Conservation (phyloP, 257 asterid species). For the Fraxinus cuspidata region DNA sequence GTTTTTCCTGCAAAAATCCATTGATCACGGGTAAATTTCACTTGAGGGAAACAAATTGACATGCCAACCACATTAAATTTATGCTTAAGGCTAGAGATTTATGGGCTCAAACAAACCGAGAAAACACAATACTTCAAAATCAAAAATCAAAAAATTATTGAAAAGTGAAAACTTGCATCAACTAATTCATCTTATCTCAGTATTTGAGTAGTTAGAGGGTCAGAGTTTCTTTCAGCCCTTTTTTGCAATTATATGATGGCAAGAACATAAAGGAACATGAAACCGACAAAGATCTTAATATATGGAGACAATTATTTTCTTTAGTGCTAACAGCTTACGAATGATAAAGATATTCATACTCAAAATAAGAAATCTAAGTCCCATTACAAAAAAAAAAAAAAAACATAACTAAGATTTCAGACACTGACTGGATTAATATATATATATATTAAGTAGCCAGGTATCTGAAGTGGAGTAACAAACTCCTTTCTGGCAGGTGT, state of each 20-base stretch:
- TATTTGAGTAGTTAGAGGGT: background rate
- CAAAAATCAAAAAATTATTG: background rate
- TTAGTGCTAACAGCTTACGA: background rate
- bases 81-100: background rate
- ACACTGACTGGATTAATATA: background rate
- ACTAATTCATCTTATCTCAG: background rate
- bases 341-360: background rate
- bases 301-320: background rate
- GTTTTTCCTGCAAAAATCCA: conserved; percentile 69
- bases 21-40: conserved; percentile 8
- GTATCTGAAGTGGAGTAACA: background rate
- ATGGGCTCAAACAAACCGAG: background rate
- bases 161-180: background rate
- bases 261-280: background rate
- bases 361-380: background rate
- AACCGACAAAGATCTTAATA: background rate
- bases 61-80: background rate
- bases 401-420: background rate
- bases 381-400: background rate
- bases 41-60: background rate
- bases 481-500: background rate
- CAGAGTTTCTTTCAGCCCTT: background rate
- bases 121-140: background rate
- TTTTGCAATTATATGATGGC: background rate
- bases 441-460: background rate